A percentile compares a stretch with the other conserved stretches of the same genome.
phyloP scores from a whole-genome alignment of 1,139 yeast species.

The Debaryomyces coudertii region DNA sequence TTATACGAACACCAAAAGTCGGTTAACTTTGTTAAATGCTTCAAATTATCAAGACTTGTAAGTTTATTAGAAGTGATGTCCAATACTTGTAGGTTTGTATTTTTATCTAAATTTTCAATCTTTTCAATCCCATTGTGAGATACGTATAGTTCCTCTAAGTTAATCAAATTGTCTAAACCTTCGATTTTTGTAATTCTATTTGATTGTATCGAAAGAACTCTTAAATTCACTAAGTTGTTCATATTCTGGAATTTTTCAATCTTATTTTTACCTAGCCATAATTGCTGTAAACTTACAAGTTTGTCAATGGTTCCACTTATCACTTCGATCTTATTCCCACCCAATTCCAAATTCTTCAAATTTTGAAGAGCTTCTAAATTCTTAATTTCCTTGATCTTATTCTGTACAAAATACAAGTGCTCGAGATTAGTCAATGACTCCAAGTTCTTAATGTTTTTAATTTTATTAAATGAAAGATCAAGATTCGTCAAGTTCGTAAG shows the following conservation, averaged over 20 bases:
- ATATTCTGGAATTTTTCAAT: slow-evolving; percentile 70
- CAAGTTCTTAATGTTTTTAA: slow-evolving; percentile 82
- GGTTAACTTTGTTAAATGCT: slow-evolving; percentile 69
- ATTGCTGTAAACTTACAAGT: slow-evolving; percentile 62
- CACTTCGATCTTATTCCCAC: slow-evolving; percentile 78
- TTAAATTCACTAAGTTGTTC: slow-evolving; percentile 60
- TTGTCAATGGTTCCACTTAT: slow-evolving; percentile 61
- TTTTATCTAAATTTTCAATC: slow-evolving; percentile 78
- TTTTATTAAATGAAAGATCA: slow-evolving; percentile 90
- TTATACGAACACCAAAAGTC: slow-evolving; percentile 95
- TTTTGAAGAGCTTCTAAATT: slow-evolving; percentile 61
- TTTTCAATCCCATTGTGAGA: slow-evolving; percentile 81
- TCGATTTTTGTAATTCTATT: slow-evolving; percentile 80
- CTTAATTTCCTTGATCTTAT: slow-evolving; percentile 74
- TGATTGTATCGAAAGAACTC: slow-evolving; percentile 84
- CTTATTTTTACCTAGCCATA: slow-evolving; percentile 93
- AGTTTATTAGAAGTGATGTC: slow-evolving; percentile 83
- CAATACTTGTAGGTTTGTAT: slow-evolving; percentile 66
- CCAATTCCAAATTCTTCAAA: slow-evolving; percentile 80
- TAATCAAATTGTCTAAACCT: slow-evolving; percentile 71
- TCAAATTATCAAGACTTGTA: slow-evolving; percentile 60
- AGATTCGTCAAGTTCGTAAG: slow-evolving; percentile 60
- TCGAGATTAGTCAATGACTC: slow-evolving; percentile 64
- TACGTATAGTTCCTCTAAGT: slow-evolving; percentile 82
- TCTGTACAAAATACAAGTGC: slow-evolving; percentile 84